Evolutionary conservation across 2,329 filamentous ascomycete species (phyloP).

Genomic region (Fusarium coffeatum): DNA sequence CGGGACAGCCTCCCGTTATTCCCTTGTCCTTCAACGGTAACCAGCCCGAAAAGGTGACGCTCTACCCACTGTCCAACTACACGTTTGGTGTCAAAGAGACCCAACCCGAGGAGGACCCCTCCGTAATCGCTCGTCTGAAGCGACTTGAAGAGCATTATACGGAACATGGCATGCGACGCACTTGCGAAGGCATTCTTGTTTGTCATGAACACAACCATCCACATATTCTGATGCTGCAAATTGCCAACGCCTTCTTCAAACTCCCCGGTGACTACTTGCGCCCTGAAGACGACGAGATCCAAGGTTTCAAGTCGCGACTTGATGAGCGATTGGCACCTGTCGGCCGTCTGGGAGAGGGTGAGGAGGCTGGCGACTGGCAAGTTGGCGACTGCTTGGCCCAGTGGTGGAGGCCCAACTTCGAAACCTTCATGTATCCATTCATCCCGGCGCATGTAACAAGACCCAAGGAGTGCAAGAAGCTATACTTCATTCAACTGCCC

Average conservation of each 20-base stretch:
- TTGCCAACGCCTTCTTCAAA: constrained; percentile 99
- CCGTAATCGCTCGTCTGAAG: constrained; percentile 90
- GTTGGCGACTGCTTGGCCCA: constrained; percentile 94
- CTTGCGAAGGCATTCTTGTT: constrained; percentile 95
- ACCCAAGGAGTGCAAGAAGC: constrained; percentile 99
- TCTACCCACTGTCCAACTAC: constrained; percentile 97
- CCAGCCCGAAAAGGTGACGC: constrained; percentile 88
- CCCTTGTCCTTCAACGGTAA: constrained; percentile 88
- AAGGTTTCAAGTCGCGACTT: constrained; percentile 92
- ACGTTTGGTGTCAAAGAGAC: constrained; percentile 99
- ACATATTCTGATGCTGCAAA: constrained; percentile 98
- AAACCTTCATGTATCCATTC: constrained; percentile 99
- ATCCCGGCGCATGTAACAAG: constrained; percentile 94
- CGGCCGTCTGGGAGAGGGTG: constrained; percentile 85
- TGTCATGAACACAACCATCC: constrained; percentile 99
- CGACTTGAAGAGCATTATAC: constrained; percentile 96
- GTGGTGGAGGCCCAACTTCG: constrained; percentile 99
- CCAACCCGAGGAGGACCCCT: constrained; percentile 97
- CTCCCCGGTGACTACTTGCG: constrained; percentile 95
- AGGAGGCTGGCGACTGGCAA: constrained; percentile 89
- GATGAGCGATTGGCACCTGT: constrained; percentile 95
- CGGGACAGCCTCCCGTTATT: constrained; percentile 80
- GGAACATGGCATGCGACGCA: constrained; percentile 93
- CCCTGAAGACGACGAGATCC: constrained; percentile 88
- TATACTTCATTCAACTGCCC: constrained; percentile 96